Base-by-base conservation (phyloP, 345 rosid genomes). In the Gossypium stocksii region DNA sequence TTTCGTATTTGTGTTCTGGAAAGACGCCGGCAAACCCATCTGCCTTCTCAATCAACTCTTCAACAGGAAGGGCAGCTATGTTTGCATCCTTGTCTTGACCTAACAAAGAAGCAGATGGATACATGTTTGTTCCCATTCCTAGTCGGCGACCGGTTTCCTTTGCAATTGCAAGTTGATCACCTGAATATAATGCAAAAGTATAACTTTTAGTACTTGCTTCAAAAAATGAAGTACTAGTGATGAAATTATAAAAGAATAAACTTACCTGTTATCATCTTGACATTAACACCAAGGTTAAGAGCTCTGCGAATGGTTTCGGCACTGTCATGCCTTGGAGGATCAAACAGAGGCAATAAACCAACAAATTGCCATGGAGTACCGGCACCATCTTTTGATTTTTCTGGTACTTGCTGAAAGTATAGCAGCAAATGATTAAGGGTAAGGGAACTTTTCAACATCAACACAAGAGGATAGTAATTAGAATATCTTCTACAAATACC, bases 121-220 rank as follows among this genome's bases (percentile, higher is more conserved):
- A 92, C 98, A 94, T 94, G 79, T 94, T 94, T 62, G 97, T 80
- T 79, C 98, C 98, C 97, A 94, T 91, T 57, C 98, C 97, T 44
- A 92, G 93, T 74, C 97, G 86, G 60, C 97, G 90, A 17, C 98
- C 98, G 12, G 98, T 94, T 70, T 94, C 98, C 83, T 94, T 94
- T 14, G 89, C 98, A 60, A 94, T 92, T 71, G 98, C 91, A 72
- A 89, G 93, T 71, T 89, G 93, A 77, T 89, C 93, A 41, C 90
- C 90, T 87, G 76, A 77, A 73, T 19, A 72, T 19, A 6, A 14
- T 56, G 66, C 19, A 22, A 23, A 22, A 20, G 23, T 46, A 77
- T 53, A 43, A 60, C 20, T 9, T 54, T 78, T 29, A 58, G 63
- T 20, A 81, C 41, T 54, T 19, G 29, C 65, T 38, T 11, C 48